Conservation (phyloP, 2,329 filamentous ascomycete genomes). For the Colletotrichum cereale region DNA sequence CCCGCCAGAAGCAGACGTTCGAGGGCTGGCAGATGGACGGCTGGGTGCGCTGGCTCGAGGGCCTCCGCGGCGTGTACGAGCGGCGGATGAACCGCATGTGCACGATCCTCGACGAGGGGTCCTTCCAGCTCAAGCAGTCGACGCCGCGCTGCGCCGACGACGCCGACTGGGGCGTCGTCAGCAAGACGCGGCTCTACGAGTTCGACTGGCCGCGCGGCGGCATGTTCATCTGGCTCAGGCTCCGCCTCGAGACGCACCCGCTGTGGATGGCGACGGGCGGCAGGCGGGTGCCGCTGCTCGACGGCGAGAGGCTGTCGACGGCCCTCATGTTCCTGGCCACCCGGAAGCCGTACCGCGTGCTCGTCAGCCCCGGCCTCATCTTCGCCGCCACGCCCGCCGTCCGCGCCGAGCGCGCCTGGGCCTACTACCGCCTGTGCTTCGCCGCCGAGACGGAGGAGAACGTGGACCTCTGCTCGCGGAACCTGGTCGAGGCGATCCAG, state of each 20-base stretch:
- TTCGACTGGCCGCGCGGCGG: slow-evolving; percentile 87
- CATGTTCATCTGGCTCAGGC: slow-evolving; percentile 90
- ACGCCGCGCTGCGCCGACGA: slow-evolving; percentile 58
- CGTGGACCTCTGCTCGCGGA: slow-evolving; percentile 70
- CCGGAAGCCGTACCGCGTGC: slow-evolving; percentile 74
- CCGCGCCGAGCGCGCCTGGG: slow-evolving; percentile 70
- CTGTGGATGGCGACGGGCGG: slow-evolving; percentile 62
- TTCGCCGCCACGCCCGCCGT: slow-evolving; percentile 78
- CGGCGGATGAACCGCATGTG: slow-evolving; percentile 87
- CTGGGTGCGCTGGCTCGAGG: slow-evolving; percentile 92
- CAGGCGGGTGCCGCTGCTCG: slow-evolving; percentile 56
- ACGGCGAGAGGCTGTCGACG: slow-evolving; percentile 67
- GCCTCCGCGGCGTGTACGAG: slow-evolving; percentile 86
- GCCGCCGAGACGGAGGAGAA: slow-evolving; percentile 82
- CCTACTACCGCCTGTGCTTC: slow-evolving; percentile 85
- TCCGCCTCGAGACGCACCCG: slow-evolving; percentile 80
- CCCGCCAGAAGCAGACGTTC: slow-evolving; percentile 62
- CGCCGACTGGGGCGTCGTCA: slow-evolving; percentile 80
- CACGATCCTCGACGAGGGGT: slow-evolving; percentile 75
- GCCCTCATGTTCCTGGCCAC: slow-evolving; percentile 81
- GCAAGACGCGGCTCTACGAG: slow-evolving; percentile 79
- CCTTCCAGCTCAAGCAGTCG: slow-evolving; percentile 74
- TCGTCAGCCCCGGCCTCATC: slow-evolving; percentile 78
- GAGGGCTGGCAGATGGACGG: slow-evolving; percentile 82
- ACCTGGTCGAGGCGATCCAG: slow-evolving; percentile 77